Percentiles rank a stretch among this genome's conserved stretches.
These are phyloP conservation scores for Tricholoma sp. DNA, from an alignment of 768 basidiomycete genomes.

Conservation along the genomic window DNA sequence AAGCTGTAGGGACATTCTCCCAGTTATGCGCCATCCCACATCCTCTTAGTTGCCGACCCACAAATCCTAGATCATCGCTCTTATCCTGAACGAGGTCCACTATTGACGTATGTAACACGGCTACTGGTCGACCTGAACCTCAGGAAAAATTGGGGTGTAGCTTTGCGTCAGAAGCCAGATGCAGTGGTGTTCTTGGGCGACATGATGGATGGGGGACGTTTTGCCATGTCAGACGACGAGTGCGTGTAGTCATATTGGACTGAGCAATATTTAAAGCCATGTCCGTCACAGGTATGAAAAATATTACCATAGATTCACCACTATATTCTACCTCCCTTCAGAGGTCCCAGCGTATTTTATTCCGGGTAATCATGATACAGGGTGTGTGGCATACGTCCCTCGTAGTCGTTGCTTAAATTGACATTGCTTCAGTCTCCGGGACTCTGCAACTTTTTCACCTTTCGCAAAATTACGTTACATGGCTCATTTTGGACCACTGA, in stretches of 20 bases:
- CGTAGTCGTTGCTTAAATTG: constrained; percentile 1
- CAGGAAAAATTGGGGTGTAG: constrained; percentile 78
- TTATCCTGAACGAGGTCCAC: constrained; percentile 55
- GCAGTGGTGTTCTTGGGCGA: constrained; percentile 83
- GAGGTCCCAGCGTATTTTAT: constrained; percentile 60
- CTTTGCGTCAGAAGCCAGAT: constrained; percentile 57
- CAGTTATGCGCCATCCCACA: constrained; percentile 30
- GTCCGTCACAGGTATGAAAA: constrained; percentile 55
- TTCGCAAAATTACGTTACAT: constrained; percentile 52
- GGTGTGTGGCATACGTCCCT: constrained; percentile 35
- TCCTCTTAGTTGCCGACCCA: constrained; percentile 85
- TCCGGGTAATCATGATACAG: constrained; percentile 90
- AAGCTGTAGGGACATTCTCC: neutral
- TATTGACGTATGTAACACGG: constrained; percentile 56
- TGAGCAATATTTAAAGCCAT: neutral
- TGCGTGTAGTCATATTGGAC: constrained; percentile 32
- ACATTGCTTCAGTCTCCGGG: constrained; percentile 40
- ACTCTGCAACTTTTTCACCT: constrained; percentile 38
- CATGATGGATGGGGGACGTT: constrained; percentile 85
- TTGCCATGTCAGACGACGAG: constrained; percentile 61
- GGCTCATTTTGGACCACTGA: constrained; percentile 74
- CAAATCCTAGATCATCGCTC: constrained; percentile 77
- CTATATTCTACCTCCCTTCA: constrained; percentile 55
- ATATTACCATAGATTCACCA: constrained; percentile 63
- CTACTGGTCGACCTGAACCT: constrained; percentile 76